A percentile compares a stretch with the other conserved stretches of the same genome.
These are phyloP conservation scores for Prunus mume DNA, from an alignment of 306 rosid species.

Conservation along the genomic window DNA sequence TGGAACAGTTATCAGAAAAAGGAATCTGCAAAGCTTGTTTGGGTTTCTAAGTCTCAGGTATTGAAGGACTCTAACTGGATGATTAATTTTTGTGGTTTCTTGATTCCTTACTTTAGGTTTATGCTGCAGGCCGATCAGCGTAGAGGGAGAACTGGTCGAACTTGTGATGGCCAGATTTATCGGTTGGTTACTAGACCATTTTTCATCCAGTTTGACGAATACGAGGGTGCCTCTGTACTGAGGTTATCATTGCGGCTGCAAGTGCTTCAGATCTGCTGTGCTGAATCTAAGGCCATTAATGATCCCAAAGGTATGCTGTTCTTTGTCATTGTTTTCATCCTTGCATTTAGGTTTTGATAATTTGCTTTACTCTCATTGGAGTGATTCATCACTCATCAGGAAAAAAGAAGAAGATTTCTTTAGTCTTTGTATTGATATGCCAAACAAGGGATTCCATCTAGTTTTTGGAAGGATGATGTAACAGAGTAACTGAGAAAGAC, in stretches of 20 bases:
- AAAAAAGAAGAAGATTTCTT: background rate
- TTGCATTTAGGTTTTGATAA: background rate
- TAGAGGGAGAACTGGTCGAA: conserved; percentile 91
- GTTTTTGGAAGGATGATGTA: background rate
- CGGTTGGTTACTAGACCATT: conserved; percentile 70
- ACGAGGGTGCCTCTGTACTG: conserved; percentile 70
- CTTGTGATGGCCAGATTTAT: conserved; percentile 88
- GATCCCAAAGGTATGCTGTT: conserved; percentile 63
- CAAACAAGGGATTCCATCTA: background rate
- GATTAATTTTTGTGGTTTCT: background rate
- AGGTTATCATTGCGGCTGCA: conserved; percentile 77
- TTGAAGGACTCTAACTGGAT: conserved; percentile 15
- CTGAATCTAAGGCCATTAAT: conserved; percentile 76
- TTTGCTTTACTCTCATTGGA: conserved; percentile 7
- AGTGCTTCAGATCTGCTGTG: conserved; percentile 71
- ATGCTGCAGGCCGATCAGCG: conserved; percentile 80
- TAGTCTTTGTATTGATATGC: background rate
- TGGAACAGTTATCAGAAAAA: conserved; percentile 59
- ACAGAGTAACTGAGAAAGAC: background rate
- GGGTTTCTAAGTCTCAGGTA: conserved; percentile 97
- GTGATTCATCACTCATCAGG: background rate
- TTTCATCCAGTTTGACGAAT: conserved; percentile 50
- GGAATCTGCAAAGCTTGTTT: conserved; percentile 61
- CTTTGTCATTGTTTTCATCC: background rate
- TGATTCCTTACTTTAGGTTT: conserved; percentile 21